Base-by-base conservation (phyloP, 495 filamentous ascomycete genomes). In the Cercophora sp. region DNA sequence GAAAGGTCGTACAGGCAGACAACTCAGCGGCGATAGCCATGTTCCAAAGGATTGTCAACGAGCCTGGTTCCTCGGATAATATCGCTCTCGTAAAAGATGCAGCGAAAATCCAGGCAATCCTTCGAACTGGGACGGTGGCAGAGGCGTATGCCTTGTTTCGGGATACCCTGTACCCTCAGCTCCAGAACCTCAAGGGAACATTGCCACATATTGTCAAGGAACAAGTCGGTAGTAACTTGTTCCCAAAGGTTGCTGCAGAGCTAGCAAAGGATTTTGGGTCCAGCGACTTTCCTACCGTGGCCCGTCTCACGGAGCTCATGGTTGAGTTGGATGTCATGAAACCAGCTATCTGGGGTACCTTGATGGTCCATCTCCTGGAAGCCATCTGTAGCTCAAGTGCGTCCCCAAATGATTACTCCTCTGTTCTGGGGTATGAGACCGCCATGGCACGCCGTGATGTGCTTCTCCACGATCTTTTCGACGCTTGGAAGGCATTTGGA, bases 81-180 rank as follows among this genome's bases (percentile, higher is more conserved):
- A 32, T 34, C 11, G 3, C 25, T 6, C 27, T 47, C 20, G 16
- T 34, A 5, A 32, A 27, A 9, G 24, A 51, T 1, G 37, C 42
- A 10, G 62, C 63, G 24, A 62, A 60, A 36, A 58, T 76, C 22
- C 61, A 67, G 48, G 54, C 57, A 15, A 31, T 77, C 11, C 56
- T 64, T 1, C 54, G 48, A 3, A 57, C 57, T 32, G 29, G 43
- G 16, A 48, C 37, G 13, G 46, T 57, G 6, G 27, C 50, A 9
- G 61, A 69, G 1, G 62, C 72, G 10, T 80, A 69, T 56, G 15
- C 44, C 6, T 71, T 67, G 42, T 75, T 78, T 51, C 60, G 68
- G 10, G 51, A 67, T 16, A 60, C 65, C n/a, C 59, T 74, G 19
- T 60, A 63, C 16, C 71, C 70, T 13, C 55, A 57, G 27, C 42